phyloP scores from a whole-genome alignment of 495 filamentous ascomycete species.

The Aspergillus panamensis region DNA sequence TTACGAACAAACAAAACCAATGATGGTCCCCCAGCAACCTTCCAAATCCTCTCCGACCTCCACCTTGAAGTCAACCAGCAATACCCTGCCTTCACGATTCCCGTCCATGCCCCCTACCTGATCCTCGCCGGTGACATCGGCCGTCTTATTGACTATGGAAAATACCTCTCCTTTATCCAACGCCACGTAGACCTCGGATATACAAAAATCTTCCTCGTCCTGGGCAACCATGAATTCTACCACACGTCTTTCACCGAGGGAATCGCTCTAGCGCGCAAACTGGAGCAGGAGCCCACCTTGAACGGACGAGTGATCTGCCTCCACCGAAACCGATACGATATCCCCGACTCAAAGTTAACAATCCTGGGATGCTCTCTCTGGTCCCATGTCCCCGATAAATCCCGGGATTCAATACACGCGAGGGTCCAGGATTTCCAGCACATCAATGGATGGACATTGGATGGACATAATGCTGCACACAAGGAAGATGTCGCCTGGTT shows the following conservation, averaged over 20 bases:
- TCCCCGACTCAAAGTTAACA: slow-evolving; percentile 37
- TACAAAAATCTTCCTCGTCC: slow-evolving; percentile 48
- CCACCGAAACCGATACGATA: slow-evolving; percentile 40
- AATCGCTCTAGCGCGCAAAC: slow-evolving; percentile 27
- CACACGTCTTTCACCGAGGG: slow-evolving; percentile 34
- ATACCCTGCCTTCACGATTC: slow-evolving; percentile 47
- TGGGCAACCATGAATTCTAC: slow-evolving; percentile 62
- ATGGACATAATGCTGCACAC: slow-evolving; percentile 46
- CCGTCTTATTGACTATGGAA: slow-evolving; percentile 49
- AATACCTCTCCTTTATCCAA: slow-evolving; percentile 49
- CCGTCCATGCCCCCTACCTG: slow-evolving; percentile 45
- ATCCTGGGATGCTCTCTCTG: slow-evolving; percentile 58
- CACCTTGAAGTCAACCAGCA: slow-evolving; percentile 54
- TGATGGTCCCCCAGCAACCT: slow-evolving; percentile 8
- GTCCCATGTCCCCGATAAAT: slow-evolving; percentile 43
- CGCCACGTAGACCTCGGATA: slow-evolving; percentile 40
- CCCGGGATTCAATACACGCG: slow-evolving; percentile 32
- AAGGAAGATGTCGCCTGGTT: slow-evolving; percentile 47
- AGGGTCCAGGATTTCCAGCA: slow-evolving; percentile 49
- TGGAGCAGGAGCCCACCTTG: slow-evolving; percentile 44
- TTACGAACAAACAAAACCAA: background rate
- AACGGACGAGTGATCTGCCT: slow-evolving; percentile 45
- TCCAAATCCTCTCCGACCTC: slow-evolving; percentile 56
- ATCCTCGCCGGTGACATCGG: slow-evolving; percentile 59
- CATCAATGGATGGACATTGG: slow-evolving; percentile 48